These are phyloP conservation scores for Eremothecium cymbalariae DNA, from an alignment of 1,139 yeast genomes.

Conservation along the genomic window DNA sequence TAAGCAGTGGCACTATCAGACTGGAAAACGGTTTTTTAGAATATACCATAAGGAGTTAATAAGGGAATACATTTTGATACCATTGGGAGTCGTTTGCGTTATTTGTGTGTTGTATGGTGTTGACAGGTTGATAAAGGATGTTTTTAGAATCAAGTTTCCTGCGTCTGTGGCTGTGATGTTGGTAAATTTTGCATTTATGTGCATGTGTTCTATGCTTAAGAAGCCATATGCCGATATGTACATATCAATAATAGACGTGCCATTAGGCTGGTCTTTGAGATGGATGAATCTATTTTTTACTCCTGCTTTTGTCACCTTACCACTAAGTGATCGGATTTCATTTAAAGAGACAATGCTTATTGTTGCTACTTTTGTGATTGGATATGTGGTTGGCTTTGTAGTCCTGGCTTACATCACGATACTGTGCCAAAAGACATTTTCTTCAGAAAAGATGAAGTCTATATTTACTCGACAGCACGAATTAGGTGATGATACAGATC, in stretches of 20 bases:
- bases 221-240: slow-evolving; percentile 37
- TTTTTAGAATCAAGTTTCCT: slow-evolving; percentile 55
- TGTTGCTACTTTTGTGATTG: slow-evolving; percentile 63
- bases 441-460: slow-evolving; percentile 18
- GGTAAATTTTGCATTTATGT: slow-evolving; percentile 43
- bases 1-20: slow-evolving; percentile 1
- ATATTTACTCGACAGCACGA: slow-evolving; percentile 25
- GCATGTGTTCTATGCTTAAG: slow-evolving; percentile 28
- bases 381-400: slow-evolving; percentile 48
- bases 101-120: slow-evolving; percentile 53
- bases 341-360: slow-evolving; percentile 64
- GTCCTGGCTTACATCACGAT: slow-evolving; percentile 42
- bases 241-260: slow-evolving; percentile 47
- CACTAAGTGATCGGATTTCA: slow-evolving; percentile 54
- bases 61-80: slow-evolving; percentile 32
- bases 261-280: slow-evolving; percentile 59
- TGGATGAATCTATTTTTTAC: slow-evolving; percentile 78
- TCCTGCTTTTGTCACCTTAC: slow-evolving; percentile 66
- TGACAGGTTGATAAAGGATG: slow-evolving; percentile 41
- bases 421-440: slow-evolving; percentile 35
- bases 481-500: slow-evolving; percentile 23
- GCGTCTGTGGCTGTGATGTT: slow-evolving; percentile 73
- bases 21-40: slow-evolving; percentile 7
- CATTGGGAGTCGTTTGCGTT: slow-evolving; percentile 35
- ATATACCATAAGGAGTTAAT: slow-evolving; percentile 19